phyloP scores from a whole-genome alignment of 2,329 filamentous ascomycete species.

The Aureobasidium sp. region DNA sequence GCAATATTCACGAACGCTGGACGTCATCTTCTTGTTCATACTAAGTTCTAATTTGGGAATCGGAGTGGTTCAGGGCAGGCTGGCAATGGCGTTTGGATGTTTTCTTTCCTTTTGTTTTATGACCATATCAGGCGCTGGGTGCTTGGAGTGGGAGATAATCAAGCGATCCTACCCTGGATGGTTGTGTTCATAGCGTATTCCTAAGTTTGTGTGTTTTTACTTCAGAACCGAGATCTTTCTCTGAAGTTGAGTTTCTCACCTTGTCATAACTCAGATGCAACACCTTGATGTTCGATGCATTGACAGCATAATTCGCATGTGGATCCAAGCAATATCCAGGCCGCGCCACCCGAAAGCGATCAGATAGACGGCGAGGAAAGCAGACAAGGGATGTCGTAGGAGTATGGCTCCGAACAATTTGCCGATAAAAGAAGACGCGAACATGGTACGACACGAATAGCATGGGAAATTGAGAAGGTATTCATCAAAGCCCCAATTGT shows the following conservation, averaged over 20 bases:
- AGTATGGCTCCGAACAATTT: not conserved
- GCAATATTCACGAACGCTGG: slow-evolving; percentile 5
- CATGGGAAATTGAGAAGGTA: not conserved
- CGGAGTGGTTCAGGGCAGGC: not conserved
- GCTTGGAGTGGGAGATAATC: slow-evolving; percentile 1
- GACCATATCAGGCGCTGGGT: not conserved
- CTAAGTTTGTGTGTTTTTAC: not conserved
- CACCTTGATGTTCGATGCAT: slow-evolving; percentile 1
- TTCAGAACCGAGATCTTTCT: not conserved
- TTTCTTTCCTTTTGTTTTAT: not conserved
- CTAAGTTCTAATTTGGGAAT: not conserved
- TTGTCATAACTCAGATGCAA: not conserved
- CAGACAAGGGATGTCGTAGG: not conserved
- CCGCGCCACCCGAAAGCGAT: not conserved
- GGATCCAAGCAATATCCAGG: not conserved
- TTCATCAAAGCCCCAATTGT: not conserved
- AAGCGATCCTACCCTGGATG: not conserved
- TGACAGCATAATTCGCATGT: not conserved
- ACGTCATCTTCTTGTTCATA: slow-evolving; percentile 11
- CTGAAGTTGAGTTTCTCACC: not conserved
- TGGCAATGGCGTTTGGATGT: not conserved
- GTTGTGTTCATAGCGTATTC: not conserved
- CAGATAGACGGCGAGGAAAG: not conserved
- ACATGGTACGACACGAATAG: not conserved
- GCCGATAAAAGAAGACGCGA: not conserved